These are phyloP conservation scores for Nicotiana otophora DNA, from an alignment of 257 asterid genomes.

Conservation along the genomic window DNA sequence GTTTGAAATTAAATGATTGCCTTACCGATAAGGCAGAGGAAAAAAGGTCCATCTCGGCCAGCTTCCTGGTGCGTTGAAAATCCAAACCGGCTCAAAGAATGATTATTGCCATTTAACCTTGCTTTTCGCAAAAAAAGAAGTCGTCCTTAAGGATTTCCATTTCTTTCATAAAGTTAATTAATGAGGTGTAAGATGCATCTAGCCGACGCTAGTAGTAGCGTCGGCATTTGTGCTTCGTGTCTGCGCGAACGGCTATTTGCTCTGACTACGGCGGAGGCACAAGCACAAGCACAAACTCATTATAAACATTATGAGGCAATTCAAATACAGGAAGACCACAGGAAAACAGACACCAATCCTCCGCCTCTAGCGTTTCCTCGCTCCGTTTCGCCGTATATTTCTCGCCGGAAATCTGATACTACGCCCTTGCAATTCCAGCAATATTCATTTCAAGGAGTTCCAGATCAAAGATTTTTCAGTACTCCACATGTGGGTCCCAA, in stretches of 20 bases:
- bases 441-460: background rate
- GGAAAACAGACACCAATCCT: conserved; percentile 27
- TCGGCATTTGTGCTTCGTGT: conserved; percentile 87
- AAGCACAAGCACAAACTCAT: conserved; percentile 16
- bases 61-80: too few species aligned
- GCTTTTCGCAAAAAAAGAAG: too few species aligned
- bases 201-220: conserved; percentile 46
- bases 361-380: conserved; percentile 31
- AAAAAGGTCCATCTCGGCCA: too few species aligned
- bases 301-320: conserved; percentile 1
- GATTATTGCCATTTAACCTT: too few species aligned
- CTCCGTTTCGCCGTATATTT: conserved; percentile 40
- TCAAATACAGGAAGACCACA: conserved; percentile 25
- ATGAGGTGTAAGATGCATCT: conserved; percentile 75
- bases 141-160: too few species aligned
- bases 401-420: conserved; percentile 31
- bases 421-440: conserved; percentile 16
- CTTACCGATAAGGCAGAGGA: too few species aligned
- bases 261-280: conserved; percentile 47
- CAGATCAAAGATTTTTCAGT: conserved; percentile 28
- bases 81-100: too few species aligned
- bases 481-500: conserved; percentile 38
- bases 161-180: background rate
- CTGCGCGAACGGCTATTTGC: conserved; percentile 70
- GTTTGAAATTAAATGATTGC: too few species aligned